These are phyloP conservation scores for Globisporangium barbulae DNA, from an alignment of 352 stramenopile genomes.

Conservation along the genomic window DNA sequence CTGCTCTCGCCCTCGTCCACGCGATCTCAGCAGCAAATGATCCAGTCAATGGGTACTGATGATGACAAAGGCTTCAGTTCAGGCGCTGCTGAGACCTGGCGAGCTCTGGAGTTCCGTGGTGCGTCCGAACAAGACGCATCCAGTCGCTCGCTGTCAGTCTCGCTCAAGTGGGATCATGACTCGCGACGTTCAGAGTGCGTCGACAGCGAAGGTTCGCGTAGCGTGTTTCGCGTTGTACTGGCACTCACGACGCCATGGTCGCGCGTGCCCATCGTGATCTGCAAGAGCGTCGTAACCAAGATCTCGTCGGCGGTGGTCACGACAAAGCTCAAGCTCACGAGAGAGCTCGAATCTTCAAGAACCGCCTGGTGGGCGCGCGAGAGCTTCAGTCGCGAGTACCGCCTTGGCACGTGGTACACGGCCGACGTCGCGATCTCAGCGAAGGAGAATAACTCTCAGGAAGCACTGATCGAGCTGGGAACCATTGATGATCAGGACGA, in stretches of 20 bases:
- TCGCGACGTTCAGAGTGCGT: slow-evolving; percentile 20
- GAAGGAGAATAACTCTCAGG: not conserved
- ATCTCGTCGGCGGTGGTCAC: slow-evolving; percentile 38
- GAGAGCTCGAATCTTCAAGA: slow-evolving; percentile 41
- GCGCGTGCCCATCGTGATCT: slow-evolving; percentile 51
- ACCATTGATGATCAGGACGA: slow-evolving; percentile 6
- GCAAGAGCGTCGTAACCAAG: slow-evolving; percentile 70
- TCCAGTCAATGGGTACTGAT: too few species aligned
- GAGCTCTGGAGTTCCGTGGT: slow-evolving; percentile 33
- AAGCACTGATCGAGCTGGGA: not conserved
- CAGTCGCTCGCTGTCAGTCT: slow-evolving; percentile 48
- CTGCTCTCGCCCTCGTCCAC: slow-evolving; percentile 30
- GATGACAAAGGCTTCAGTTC: not conserved
- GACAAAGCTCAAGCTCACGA: slow-evolving; percentile 43
- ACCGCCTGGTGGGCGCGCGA: slow-evolving; percentile 81
- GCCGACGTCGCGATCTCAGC: slow-evolving; percentile 36
- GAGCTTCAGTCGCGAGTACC: slow-evolving; percentile 68
- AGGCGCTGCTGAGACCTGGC: slow-evolving; percentile 23
- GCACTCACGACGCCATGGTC: slow-evolving; percentile 51
- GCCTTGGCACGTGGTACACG: slow-evolving; percentile 73
- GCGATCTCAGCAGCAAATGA: not conserved
- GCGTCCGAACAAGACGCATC: slow-evolving; percentile 29
- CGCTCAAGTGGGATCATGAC: slow-evolving; percentile 54
- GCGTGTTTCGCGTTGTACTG: slow-evolving; percentile 57
- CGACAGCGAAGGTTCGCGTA: slow-evolving; percentile 42